A percentile compares a stretch with the other conserved stretches of the same genome.
These are phyloP conservation scores for Knufia petricola DNA, from an alignment of 2,329 filamentous ascomycete genomes.

Conservation along the genomic window DNA sequence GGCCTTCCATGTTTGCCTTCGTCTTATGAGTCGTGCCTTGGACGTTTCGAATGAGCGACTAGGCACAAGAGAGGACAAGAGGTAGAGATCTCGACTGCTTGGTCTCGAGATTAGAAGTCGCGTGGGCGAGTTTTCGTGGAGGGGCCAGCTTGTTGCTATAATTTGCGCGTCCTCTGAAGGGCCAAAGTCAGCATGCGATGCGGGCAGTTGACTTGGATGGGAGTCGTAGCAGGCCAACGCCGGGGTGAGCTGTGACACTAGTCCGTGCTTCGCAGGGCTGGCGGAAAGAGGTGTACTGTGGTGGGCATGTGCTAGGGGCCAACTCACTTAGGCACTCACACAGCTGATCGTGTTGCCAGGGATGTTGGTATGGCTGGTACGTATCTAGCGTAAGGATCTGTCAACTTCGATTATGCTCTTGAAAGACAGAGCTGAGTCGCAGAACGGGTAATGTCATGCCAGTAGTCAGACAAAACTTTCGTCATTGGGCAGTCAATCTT, in stretches of 20 bases:
- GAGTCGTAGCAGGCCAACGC: slow-evolving; percentile 1
- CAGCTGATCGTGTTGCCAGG: background rate
- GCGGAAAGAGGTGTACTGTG: background rate
- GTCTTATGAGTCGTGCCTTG: background rate
- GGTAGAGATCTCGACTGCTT: slow-evolving; percentile 6
- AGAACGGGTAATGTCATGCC: background rate
- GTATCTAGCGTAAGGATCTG: background rate
- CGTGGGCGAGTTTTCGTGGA: background rate
- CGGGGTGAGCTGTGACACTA: slow-evolving; percentile 1
- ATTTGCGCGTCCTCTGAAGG: background rate
- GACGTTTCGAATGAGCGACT: slow-evolving; percentile 9
- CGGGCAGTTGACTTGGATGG: background rate
- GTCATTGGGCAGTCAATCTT: background rate
- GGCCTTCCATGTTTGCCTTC: slow-evolving; percentile 69
- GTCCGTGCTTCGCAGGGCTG: slow-evolving; percentile 2
- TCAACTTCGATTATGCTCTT: background rate
- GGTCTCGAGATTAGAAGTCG: background rate
- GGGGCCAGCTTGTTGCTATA: background rate
- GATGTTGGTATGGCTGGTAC: background rate
- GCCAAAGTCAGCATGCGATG: background rate
- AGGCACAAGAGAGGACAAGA: slow-evolving; percentile 9
- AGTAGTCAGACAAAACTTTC: background rate
- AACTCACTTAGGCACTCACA: slow-evolving; percentile 2
- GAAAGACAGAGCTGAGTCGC: background rate
- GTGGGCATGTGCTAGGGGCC: slow-evolving; percentile 7